phyloP scores from a whole-genome alignment of 2,329 filamentous ascomycete species.

The Ophiocordyceps camponoti-leonardi region DNA sequence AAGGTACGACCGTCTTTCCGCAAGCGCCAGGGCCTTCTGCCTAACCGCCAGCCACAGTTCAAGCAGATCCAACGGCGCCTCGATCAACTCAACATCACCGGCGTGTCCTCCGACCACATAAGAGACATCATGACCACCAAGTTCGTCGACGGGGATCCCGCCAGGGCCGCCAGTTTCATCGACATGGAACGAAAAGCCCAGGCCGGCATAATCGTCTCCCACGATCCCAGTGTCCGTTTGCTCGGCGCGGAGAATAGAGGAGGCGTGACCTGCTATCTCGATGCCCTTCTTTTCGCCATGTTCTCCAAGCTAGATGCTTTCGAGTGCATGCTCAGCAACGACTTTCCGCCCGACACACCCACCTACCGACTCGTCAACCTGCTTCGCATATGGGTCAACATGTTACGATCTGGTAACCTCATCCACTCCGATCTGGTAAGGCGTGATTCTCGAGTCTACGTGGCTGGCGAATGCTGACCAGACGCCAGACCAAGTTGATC shows the following conservation, averaged over 20 bases:
- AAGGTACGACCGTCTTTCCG: conserved; percentile 14
- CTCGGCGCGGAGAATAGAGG: conserved; percentile 74
- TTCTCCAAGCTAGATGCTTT: conserved; percentile 82
- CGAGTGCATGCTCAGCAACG: conserved; percentile 76
- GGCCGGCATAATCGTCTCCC: conserved; percentile 60
- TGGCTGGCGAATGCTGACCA: conserved; percentile 4
- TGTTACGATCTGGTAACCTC: conserved; percentile 68
- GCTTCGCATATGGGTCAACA: conserved; percentile 81
- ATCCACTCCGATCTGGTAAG: conserved; percentile 71
- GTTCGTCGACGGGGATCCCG: conserved; percentile 50
- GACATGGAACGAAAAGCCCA: conserved; percentile 66
- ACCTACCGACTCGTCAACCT: conserved; percentile 60
- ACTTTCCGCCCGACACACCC: conserved; percentile 48
- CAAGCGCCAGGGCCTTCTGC: background rate
- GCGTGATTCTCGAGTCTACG: conserved; percentile 1
- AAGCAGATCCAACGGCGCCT: conserved; percentile 21
- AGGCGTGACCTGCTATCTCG: conserved; percentile 85
- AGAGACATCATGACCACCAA: conserved; percentile 38
- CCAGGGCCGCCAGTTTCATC: conserved; percentile 61
- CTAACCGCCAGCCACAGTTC: conserved; percentile 14
- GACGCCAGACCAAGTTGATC: conserved; percentile 53
- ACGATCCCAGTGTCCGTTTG: conserved; percentile 54
- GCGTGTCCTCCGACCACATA: conserved; percentile 38
- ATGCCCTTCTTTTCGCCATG: conserved; percentile 87
- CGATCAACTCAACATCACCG: conserved; percentile 25